A percentile compares a stretch with the other conserved stretches of the same genome.
phyloP scores from a whole-genome alignment of 768 basidiomycete genomes.

The Infundibulicybe gibba region DNA sequence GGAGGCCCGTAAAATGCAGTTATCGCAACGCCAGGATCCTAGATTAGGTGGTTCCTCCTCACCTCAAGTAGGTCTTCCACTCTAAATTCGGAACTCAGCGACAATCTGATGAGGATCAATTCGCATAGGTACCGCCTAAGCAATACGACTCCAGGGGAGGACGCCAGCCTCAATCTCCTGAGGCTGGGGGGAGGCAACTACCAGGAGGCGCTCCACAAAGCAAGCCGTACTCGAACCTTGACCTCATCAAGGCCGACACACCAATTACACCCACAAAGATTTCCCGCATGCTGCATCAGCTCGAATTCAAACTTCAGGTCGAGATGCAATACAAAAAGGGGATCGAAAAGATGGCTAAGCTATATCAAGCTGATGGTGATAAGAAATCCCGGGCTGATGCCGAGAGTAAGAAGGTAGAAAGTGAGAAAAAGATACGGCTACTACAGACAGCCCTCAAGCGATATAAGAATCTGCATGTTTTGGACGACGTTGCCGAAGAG shows the following conservation, averaged over 20 bases:
- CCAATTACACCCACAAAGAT: conserved; percentile 96
- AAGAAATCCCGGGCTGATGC: conserved; percentile 93
- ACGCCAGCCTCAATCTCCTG: conserved; percentile 35
- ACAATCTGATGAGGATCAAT: conserved; percentile 17
- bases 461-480: conserved; percentile 93
- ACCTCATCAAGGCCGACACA: conserved; percentile 96
- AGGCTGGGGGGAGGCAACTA: conserved; percentile 33
- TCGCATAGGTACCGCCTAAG: conserved; percentile 48
- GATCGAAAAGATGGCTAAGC: conserved; percentile 98
- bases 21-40: conserved; percentile 52
- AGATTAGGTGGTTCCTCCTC: conserved; percentile 46
- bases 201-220: conserved; percentile 37
- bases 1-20: conserved; percentile 69
- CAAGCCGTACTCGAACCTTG: conserved; percentile 80
- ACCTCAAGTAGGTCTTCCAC: conserved; percentile 33
- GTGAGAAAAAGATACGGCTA: conserved; percentile 94
- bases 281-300: conserved; percentile 95
- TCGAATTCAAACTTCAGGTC: conserved; percentile 98
- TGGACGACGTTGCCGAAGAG: conserved; percentile 87
- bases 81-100: conserved; percentile 6
- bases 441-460: conserved; percentile 88
- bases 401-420: conserved; percentile 90
- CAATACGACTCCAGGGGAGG: conserved; percentile 40
- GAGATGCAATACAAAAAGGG: conserved; percentile 98
- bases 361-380: conserved; percentile 96